These are phyloP conservation scores for Rusavskia elegans DNA, from an alignment of 495 filamentous ascomycete species.

Conservation along the genomic window DNA sequence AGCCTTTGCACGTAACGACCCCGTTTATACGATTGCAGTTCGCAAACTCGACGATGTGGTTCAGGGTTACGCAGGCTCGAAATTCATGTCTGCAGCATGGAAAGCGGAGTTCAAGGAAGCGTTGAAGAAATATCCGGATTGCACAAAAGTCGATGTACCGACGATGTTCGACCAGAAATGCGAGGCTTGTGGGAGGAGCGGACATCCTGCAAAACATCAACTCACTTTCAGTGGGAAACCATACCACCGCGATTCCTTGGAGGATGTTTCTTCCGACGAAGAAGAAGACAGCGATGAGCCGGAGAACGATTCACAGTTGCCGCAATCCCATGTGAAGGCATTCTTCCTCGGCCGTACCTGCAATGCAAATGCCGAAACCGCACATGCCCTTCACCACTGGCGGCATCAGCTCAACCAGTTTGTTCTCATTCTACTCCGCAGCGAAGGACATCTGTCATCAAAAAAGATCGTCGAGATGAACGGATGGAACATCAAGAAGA, in stretches of 20 bases:
- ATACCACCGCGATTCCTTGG: conserved; percentile 53
- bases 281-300: conserved; percentile 22
- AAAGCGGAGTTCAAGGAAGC: conserved; percentile 45
- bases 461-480: conserved; percentile 39
- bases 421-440: conserved; percentile 44
- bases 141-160: conserved; percentile 21
- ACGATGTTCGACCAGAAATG: conserved; percentile 34
- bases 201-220: conserved; percentile 47
- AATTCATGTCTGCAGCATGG: conserved; percentile 63
- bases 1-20: conserved; percentile 46
- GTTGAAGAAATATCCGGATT: conserved; percentile 46
- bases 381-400: conserved; percentile 63
- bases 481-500: conserved; percentile 33
- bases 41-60: conserved; percentile 60
- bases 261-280: conserved; percentile 40
- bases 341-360: conserved; percentile 42
- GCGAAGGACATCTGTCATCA: conserved; percentile 34
- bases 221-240: conserved; percentile 50
- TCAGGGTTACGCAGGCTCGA: conserved; percentile 47
- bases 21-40: conserved; percentile 56
- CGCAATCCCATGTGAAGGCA: conserved; percentile 13
- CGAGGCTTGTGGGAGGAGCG: conserved; percentile 59
- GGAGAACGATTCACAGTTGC: conserved; percentile 18
- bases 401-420: conserved; percentile 54
- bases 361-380: conserved; percentile 48